These are phyloP conservation scores for Boletus reticulatus DNA, from an alignment of 768 basidiomycete species.

Conservation along the genomic window DNA sequence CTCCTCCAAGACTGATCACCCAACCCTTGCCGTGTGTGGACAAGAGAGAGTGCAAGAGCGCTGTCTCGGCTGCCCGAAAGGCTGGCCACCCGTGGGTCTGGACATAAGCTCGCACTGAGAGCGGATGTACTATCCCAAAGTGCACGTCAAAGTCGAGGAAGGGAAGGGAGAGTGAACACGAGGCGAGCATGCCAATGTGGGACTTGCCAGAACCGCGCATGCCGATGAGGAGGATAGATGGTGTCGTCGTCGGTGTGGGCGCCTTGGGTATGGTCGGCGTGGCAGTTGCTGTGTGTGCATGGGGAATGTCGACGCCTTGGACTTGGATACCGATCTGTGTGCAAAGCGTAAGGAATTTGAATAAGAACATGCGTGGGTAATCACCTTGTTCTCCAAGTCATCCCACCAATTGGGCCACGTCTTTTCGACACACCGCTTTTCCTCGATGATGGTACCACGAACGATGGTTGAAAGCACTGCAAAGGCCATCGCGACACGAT, in stretches of 20 bases:
- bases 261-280: constrained; percentile 28
- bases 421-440: constrained; percentile 98
- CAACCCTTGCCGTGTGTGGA: constrained; percentile 51
- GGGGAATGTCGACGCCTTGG: constrained; percentile 75
- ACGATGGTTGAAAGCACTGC: constrained; percentile 79
- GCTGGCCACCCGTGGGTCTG: constrained; percentile 82
- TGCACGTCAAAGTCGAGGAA: constrained; percentile 83
- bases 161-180: constrained; percentile 65
- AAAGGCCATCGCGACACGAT: constrained; percentile 99
- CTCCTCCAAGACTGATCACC: constrained; percentile 90
- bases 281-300: constrained; percentile 39
- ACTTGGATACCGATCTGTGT: constrained; percentile 88
- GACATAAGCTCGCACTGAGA: constrained; percentile 74
- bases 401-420: constrained; percentile 99
- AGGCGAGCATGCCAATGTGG: constrained; percentile 78
- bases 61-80: constrained; percentile 81
- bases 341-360: not conserved
- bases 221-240: constrained; percentile 79
- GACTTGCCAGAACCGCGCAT: constrained; percentile 99
- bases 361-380: constrained; percentile 2
- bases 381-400: constrained; percentile 90
- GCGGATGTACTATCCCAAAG: constrained; percentile 64
- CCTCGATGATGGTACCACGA: constrained; percentile 79
- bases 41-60: constrained; percentile 67
- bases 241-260: constrained; percentile 34